Base-by-base conservation (phyloP, 2,329 filamentous ascomycete genomes). In the Epichloe uncinata region DNA sequence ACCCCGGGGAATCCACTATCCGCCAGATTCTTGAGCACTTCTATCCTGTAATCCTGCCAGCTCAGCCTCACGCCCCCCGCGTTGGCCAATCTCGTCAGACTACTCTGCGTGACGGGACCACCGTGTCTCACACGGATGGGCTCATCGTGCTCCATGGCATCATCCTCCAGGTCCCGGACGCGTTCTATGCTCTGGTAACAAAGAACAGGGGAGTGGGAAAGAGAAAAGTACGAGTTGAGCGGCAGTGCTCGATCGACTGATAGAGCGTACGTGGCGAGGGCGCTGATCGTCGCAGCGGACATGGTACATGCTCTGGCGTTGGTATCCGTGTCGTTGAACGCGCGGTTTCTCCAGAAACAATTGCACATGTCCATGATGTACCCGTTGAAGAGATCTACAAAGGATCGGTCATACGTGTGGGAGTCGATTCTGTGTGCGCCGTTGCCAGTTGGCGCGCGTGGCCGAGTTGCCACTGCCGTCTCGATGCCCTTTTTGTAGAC, bases 361-460 rank as follows among this genome's bases (percentile, higher is more conserved):
- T 94, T 94, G 70, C 87, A 90, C 34, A 89, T 76, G 61, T 95
- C 88, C 80, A 93, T 90, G 34, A 94, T 75, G 62, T 85, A 89
- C 20, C 84, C 84, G 62, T 95, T 95, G 69, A 93, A 90, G 22
- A 75, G 69, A 55, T 80, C 78, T 40, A 88, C 77, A 50, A 84
- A 78, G 33, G 72, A 67, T 41, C 77, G 72, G 30, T 79, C 72
- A 53, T 82, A 84, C 12, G 68, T 63, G 16, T 64, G 62, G 5
- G 64, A 60, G 52, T 67, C 61, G 42, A 68, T 58, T 8, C 46
- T 38, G 16, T 55, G 58, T n/a, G 58, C n/a, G n/a, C n/a, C 58
- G 46, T 55, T 53, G 20, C 9, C 64, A 44, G 3, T 8, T 30
- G 16, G 53, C 54, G 59, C 58, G 44, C 55, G 50, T 35, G 50